These are phyloP conservation scores for Tillandsia fasciculata DNA, from an alignment of 176 grass and related monocot genomes.

Conservation along the genomic window DNA sequence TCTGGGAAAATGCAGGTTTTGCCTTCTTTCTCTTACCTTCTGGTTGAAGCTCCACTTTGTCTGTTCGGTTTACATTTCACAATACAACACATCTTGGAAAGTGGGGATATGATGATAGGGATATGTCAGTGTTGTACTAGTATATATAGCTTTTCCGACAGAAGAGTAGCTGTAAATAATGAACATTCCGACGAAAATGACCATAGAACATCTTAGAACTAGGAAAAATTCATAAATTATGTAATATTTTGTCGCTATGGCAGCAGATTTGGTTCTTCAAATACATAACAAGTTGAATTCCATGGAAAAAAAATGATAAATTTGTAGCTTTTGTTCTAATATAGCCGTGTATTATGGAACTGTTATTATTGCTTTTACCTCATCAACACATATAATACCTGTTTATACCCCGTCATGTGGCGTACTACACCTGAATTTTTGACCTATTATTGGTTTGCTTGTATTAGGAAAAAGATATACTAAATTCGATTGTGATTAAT, in stretches of 20 bases:
- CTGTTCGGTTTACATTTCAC: not conserved
- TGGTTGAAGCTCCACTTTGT: not conserved
- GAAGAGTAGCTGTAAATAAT: too few relatives aligned
- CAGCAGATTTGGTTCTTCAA: too few relatives aligned
- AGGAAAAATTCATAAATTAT: too few relatives aligned
- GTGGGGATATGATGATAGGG: too few relatives aligned
- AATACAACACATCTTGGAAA: not conserved
- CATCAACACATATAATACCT: not conserved
- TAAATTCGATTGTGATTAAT: too few relatives aligned
- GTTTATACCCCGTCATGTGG: not conserved
- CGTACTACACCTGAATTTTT: not conserved
- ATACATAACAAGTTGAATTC: not conserved
- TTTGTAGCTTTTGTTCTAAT: not conserved
- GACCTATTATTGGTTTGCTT: not conserved
- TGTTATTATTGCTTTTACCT: not conserved
- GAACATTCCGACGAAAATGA: too few relatives aligned
- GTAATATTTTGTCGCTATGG: too few relatives aligned
- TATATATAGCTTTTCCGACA: not conserved
- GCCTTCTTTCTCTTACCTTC: not conserved
- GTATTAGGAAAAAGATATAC: too few relatives aligned
- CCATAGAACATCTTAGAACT: too few relatives aligned
- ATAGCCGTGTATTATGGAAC: not conserved
- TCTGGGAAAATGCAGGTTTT: conserved; percentile 27
- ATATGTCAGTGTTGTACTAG: too few relatives aligned
- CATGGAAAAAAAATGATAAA: not conserved